Percentiles rank a stretch among this genome's conserved stretches.
Evolutionary conservation across 2,329 filamentous ascomycete species (phyloP).

Genomic region (Hymenoscyphus infarciens): DNA sequence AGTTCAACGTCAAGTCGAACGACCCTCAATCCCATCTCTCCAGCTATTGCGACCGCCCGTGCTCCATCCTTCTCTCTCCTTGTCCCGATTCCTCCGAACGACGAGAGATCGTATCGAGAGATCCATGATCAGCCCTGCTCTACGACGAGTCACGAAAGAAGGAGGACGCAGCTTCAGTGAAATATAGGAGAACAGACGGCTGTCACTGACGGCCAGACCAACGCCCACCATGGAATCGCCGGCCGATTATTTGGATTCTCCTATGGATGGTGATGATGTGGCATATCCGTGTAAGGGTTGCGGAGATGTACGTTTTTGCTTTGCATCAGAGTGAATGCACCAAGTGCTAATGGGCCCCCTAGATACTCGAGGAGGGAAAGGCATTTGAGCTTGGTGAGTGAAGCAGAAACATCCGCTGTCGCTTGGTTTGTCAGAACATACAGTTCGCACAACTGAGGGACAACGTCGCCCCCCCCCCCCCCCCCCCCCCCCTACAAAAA

Average conservation of each 20-base stretch:
- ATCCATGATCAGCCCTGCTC: conserved; percentile 28
- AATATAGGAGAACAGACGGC: conserved; percentile 20
- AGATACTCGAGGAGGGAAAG: conserved; percentile 98
- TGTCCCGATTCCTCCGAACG: conserved; percentile 11
- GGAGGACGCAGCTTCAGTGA: conserved; percentile 26
- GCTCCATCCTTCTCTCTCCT: not conserved
- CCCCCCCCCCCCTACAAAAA: no score
- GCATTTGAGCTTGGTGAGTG: conserved; percentile 89
- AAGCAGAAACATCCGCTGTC: conserved; percentile 2
- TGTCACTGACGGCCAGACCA: conserved; percentile 15
- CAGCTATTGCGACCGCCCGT: conserved; percentile 22
- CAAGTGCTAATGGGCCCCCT: conserved; percentile 24
- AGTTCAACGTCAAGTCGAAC: not conserved
- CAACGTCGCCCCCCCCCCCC: not conserved
- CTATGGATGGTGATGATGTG: conserved; percentile 68
- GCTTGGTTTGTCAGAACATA: not conserved
- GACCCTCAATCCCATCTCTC: conserved; percentile 16
- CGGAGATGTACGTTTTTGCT: conserved; percentile 65
- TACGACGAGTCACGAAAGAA: conserved; percentile 21
- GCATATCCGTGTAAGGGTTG: conserved; percentile 87
- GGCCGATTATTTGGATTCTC: conserved; percentile 50
- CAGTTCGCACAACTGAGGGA: not conserved
- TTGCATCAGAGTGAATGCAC: not conserved
- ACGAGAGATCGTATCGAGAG: conserved; percentile 27
- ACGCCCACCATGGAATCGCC: conserved; percentile 49